Evolutionary conservation across 768 basidiomycete genomes (phyloP).

Genomic region (Tricholoma furcatifolium): DNA sequence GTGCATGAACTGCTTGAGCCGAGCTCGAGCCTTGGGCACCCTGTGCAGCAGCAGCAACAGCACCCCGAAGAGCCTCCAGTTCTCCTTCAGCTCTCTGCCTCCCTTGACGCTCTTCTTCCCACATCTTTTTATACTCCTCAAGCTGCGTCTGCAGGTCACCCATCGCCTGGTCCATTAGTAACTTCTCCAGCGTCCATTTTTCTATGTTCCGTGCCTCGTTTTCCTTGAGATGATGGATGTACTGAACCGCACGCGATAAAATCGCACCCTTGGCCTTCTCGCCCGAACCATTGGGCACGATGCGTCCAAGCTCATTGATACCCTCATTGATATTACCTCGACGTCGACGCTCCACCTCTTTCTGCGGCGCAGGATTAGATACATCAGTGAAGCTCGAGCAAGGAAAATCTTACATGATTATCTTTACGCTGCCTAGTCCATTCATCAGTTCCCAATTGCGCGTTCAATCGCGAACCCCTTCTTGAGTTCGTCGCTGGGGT

Average conservation of each 20-base stretch:
- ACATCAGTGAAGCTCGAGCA: background rate
- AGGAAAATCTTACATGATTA: slow-evolving; percentile 59
- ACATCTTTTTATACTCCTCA: slow-evolving; percentile 76
- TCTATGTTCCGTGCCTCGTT: slow-evolving; percentile 90
- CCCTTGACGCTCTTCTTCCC: slow-evolving; percentile 72
- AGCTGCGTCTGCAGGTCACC: slow-evolving; percentile 81
- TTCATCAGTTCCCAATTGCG: slow-evolving; percentile 72
- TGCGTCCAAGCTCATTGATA: slow-evolving; percentile 86
- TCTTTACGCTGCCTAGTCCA: slow-evolving; percentile 82
- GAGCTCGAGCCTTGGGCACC: slow-evolving; percentile 3
- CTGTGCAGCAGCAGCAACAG: slow-evolving; percentile 10
- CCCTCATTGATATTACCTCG: slow-evolving; percentile 96
- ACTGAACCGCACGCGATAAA: slow-evolving; percentile 83
- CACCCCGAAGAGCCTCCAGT: slow-evolving; percentile 51
- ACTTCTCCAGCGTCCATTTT: slow-evolving; percentile 91
- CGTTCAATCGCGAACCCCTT: slow-evolving; percentile 48
- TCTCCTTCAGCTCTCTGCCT: slow-evolving; percentile 65
- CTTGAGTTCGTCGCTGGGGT: slow-evolving; percentile 23
- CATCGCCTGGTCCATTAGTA: slow-evolving; percentile 92
- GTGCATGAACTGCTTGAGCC: slow-evolving; percentile 10
- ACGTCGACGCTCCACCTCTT: slow-evolving; percentile 96
- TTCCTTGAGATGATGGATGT: slow-evolving; percentile 89
- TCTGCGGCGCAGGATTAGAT: slow-evolving; percentile 45
- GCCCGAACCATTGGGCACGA: slow-evolving; percentile 84
- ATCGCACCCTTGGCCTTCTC: slow-evolving; percentile 91